These are phyloP conservation scores for Wickerhamomyces sp. DNA, from an alignment of 1,139 yeast genomes.

Conservation along the genomic window DNA sequence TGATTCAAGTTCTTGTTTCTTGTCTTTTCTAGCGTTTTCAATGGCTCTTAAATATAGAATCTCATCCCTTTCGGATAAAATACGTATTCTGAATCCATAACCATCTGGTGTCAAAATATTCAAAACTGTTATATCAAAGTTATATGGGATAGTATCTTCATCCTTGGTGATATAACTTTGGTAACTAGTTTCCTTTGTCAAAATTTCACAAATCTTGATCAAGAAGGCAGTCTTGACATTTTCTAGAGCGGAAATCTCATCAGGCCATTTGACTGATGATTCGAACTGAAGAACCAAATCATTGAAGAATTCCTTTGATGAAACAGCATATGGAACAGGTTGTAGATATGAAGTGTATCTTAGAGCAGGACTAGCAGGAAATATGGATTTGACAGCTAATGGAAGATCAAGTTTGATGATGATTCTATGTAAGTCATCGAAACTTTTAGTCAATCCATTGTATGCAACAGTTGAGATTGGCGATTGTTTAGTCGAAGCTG, in stretches of 20 bases:
- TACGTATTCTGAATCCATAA: conserved; percentile 70
- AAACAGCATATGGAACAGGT: conserved; percentile 78
- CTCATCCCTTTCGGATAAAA: conserved; percentile 80
- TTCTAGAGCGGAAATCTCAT: conserved; percentile 78
- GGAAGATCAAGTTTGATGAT: conserved; percentile 53
- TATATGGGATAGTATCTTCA: conserved; percentile 57
- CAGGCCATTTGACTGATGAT: conserved; percentile 92
- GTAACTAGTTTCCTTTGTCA: conserved; percentile 50
- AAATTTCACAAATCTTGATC: conserved; percentile 59
- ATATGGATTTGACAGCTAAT: conserved; percentile 60
- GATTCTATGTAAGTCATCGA: conserved; percentile 57
- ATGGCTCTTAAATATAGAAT: conserved; percentile 65
- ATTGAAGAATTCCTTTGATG: conserved; percentile 77
- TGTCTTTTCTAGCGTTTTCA: conserved; percentile 51
- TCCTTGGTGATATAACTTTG: conserved; percentile 57
- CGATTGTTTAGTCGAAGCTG: conserved; percentile 50
- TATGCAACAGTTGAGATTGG: conserved; percentile 49
- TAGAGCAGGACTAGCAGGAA: conserved; percentile 68
- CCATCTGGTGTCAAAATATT: conserved; percentile 82
- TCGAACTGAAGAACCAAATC: conserved; percentile 84
- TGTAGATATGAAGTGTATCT: conserved; percentile 70
- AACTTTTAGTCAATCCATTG: conserved; percentile 55
- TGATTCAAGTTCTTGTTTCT: conserved; percentile 55
- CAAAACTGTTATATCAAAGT: conserved; percentile 51
- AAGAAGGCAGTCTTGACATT: conserved; percentile 87